Conservation (phyloP, 2,329 filamentous ascomycete species). For the Graphium sp. region DNA sequence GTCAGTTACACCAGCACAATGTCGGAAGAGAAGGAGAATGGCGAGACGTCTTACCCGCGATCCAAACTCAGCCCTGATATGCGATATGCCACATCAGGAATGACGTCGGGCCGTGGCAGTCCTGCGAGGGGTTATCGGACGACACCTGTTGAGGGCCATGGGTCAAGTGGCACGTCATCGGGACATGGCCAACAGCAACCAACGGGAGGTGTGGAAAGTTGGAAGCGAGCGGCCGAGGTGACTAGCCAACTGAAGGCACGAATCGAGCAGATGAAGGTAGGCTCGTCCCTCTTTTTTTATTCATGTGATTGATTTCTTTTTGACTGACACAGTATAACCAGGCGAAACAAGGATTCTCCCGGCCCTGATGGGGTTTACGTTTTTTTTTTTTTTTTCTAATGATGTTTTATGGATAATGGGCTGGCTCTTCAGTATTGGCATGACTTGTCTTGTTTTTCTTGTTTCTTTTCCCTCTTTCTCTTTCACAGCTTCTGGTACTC, state of each 20-base stretch:
- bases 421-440: too few species aligned
- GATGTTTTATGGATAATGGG: too few species aligned
- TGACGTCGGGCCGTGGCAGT: constrained; percentile 39
- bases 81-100: constrained; percentile 28
- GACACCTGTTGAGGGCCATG: neutral
- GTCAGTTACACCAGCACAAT: constrained; percentile 48
- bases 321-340: too few species aligned
- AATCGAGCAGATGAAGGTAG: constrained; percentile 94
- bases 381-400: too few species aligned
- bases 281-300: neutral
- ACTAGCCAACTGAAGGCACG: constrained; percentile 93
- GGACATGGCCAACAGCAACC: neutral
- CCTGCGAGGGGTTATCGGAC: constrained; percentile 36
- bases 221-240: constrained; percentile 92
- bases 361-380: too few species aligned
- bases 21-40: constrained; percentile 67
- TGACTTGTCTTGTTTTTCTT: too few species aligned
- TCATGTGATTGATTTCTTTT: too few species aligned
- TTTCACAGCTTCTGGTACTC: too few species aligned
- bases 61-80: constrained; percentile 39
- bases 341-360: too few species aligned
- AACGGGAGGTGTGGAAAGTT: constrained; percentile 57
- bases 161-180: neutral
- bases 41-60: constrained; percentile 26
- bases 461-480: too few species aligned